A percentile compares a stretch with the other conserved stretches of the same genome.
These are phyloP conservation scores for Suillus hirtellus DNA, from an alignment of 768 basidiomycete genomes.

Conservation along the genomic window DNA sequence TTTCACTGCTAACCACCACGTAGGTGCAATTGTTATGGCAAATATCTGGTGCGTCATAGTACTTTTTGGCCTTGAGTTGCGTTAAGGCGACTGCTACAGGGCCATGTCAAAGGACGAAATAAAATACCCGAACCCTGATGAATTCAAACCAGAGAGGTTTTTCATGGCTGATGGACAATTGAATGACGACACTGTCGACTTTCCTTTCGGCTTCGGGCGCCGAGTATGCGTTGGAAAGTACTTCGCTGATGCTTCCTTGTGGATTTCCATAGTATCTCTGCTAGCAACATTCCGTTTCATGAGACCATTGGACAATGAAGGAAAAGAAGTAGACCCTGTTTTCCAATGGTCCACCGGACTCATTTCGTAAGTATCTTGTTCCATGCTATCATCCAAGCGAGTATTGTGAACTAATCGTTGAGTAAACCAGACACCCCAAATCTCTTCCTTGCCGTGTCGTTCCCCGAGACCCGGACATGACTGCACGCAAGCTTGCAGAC, in stretches of 20 bases:
- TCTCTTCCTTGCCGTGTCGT: constrained; percentile 31
- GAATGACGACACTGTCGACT: constrained; percentile 22
- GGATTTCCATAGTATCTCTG: constrained; percentile 32
- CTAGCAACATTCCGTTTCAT: constrained; percentile 31
- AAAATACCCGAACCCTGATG: constrained; percentile 27
- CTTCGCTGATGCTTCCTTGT: constrained; percentile 34
- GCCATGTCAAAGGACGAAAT: constrained; percentile 30
- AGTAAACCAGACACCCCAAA: constrained; percentile 26
- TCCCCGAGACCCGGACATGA: constrained; percentile 21
- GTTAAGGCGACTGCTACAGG: constrained; percentile 16
- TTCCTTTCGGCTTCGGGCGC: constrained; percentile 33
- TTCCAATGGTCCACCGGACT: constrained; percentile 31
- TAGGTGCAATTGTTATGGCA: constrained; percentile 32
- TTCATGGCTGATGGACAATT: constrained; percentile 25
- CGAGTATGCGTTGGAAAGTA: constrained; percentile 31
- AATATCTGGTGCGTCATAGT: constrained; percentile 27
- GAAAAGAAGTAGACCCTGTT: constrained; percentile 25
- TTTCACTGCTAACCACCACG: constrained; percentile 18
- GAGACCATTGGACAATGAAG: constrained; percentile 29
- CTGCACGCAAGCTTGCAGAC: constrained; percentile 17
- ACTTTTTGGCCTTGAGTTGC: constrained; percentile 11
- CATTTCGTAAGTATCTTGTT: constrained; percentile 24
- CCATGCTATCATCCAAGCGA: not conserved
- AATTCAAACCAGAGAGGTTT: constrained; percentile 33
- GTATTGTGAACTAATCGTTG: constrained; percentile 11